A percentile compares a stretch with the other conserved stretches of the same genome.
These are phyloP conservation scores for Colletotrichum camelliae DNA, from an alignment of 2,329 filamentous ascomycete genomes.

Conservation along the genomic window DNA sequence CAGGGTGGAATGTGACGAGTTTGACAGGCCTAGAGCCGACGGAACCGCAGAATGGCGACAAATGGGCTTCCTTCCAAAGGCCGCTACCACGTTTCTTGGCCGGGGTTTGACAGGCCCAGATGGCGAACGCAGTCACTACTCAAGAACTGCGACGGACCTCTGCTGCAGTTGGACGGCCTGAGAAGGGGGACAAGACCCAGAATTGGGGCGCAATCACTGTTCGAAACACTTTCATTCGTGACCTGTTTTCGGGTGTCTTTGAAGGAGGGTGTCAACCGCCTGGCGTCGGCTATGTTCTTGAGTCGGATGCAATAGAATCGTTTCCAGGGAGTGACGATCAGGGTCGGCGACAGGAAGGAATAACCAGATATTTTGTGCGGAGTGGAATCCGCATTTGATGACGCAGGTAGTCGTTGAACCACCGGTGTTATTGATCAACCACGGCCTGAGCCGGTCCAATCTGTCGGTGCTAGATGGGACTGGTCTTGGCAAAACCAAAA, in stretches of 20 bases:
- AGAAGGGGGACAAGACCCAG: background rate
- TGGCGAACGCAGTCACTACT: background rate
- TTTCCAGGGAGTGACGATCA: background rate
- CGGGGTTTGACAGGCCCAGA: background rate
- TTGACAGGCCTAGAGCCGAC: slow-evolving; percentile 13
- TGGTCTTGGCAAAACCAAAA: background rate
- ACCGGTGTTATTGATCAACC: background rate
- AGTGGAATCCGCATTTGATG: background rate
- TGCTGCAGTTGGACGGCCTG: background rate
- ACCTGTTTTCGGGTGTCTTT: background rate
- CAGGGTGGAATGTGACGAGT: slow-evolving; percentile 17
- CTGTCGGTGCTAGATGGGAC: background rate
- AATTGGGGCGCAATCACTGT: background rate
- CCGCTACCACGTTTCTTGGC: background rate
- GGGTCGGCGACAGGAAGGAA: background rate
- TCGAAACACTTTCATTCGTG: background rate
- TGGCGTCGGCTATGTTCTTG: background rate
- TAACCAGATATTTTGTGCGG: background rate
- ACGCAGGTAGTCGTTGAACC: background rate
- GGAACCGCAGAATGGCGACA: slow-evolving; percentile 5
- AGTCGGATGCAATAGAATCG: background rate
- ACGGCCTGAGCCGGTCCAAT: background rate
- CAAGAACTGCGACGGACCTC: background rate
- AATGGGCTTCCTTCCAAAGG: background rate
- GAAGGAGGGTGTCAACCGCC: background rate